Percentiles rank a stretch among this genome's conserved stretches.
Conservation (phyloP, 2,329 filamentous ascomycete genomes). For the Aspergillus cejpii region DNA sequence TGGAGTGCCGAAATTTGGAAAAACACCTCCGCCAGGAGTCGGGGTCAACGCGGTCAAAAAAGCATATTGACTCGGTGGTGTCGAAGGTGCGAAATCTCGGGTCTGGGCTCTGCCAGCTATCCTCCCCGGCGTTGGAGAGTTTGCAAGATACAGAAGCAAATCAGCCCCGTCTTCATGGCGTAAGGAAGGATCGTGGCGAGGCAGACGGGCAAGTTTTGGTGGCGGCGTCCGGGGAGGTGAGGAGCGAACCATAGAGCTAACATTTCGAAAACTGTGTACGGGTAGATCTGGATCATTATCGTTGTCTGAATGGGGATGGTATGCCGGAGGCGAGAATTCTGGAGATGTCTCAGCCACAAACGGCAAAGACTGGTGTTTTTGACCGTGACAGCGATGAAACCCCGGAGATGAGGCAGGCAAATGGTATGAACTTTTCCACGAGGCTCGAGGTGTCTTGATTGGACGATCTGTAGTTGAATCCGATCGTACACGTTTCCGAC, state of each 20-base stretch:
- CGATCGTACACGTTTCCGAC: conserved; percentile 65
- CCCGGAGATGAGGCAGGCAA: conserved; percentile 81
- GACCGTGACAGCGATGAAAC: conserved; percentile 65
- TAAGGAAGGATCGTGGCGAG: conserved; percentile 46
- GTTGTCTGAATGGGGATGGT: conserved; percentile 50
- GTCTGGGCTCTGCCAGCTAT: conserved; percentile 42
- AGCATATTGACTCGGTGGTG: conserved; percentile 62
- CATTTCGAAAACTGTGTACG: conserved; percentile 38
- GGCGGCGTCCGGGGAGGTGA: conserved; percentile 82
- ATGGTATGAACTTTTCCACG: conserved; percentile 71
- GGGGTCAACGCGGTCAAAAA: conserved; percentile 47
- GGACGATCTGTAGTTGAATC: conserved; percentile 50
- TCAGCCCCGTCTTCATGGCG: conserved; percentile 75
- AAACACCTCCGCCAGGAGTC: conserved; percentile 62
- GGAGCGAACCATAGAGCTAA: conserved; percentile 55
- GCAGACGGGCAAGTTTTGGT: conserved; percentile 49
- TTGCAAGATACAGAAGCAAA: conserved; percentile 74
- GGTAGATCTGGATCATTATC: conserved; percentile 81
- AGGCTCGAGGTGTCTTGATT: conserved; percentile 54
- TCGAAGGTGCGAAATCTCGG: conserved; percentile 58
- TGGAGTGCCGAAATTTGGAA: conserved; percentile 70
- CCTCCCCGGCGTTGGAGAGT: conserved; percentile 80
- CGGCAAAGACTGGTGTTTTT: conserved; percentile 70
- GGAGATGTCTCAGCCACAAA: conserved; percentile 69
- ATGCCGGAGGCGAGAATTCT: conserved; percentile 50